phyloP scores from a whole-genome alignment of 176 grass and related monocot genomes.

The Tillandsia leiboldiana region DNA sequence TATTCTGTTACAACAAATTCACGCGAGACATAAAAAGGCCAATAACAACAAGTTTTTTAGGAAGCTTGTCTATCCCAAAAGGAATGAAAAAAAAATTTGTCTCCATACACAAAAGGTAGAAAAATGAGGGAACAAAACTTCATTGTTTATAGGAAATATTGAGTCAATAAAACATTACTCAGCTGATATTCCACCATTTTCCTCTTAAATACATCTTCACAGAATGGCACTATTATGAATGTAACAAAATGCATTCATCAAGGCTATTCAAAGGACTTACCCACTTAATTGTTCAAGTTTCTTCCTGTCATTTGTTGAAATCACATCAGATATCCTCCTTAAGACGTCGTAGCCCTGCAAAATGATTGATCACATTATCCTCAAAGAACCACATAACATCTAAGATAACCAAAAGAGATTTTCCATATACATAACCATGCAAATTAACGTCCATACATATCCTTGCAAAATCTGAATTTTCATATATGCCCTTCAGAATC shows the following conservation, averaged over 20 bases:
- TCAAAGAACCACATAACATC: slow-evolving; percentile 13
- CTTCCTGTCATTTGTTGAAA: slow-evolving; percentile 45
- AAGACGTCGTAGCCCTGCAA: slow-evolving; percentile 81
- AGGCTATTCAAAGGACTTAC: slow-evolving; percentile 26
- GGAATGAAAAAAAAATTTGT: too few species aligned
- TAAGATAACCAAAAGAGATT: slow-evolving; percentile 11
- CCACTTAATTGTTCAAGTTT: slow-evolving; percentile 87
- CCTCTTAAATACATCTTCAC: too few species aligned
- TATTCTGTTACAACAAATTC: neutral
- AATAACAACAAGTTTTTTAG: too few species aligned
- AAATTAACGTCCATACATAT: too few species aligned
- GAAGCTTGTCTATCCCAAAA: too few species aligned
- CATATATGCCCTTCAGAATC: too few species aligned
- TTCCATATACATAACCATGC: neutral
- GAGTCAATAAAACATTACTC: neutral
- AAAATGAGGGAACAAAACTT: neutral
- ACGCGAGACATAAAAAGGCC: slow-evolving; percentile 3
- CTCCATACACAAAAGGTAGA: neutral
- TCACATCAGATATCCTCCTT: slow-evolving; percentile 76
- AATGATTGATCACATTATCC: slow-evolving; percentile 19
- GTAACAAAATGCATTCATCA: too few species aligned
- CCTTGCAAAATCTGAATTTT: too few species aligned
- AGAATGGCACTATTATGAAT: too few species aligned
- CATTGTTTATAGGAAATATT: neutral
- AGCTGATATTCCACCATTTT: neutral